These are phyloP conservation scores for Cordyceps tenuipes DNA, from an alignment of 2,329 filamentous ascomycete species.

Conservation along the genomic window DNA sequence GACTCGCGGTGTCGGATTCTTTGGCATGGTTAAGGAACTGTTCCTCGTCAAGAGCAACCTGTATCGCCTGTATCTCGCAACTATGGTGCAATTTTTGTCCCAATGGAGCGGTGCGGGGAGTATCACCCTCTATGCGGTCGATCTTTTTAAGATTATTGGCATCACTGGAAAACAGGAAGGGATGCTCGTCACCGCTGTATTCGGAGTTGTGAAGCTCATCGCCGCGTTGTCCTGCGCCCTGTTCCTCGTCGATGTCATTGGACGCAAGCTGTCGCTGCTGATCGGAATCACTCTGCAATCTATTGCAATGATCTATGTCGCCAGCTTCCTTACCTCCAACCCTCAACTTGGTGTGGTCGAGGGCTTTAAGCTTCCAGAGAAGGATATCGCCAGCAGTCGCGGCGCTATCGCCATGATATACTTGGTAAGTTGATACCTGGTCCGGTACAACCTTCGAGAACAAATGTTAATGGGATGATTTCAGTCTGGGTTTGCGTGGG, in stretches of 20 bases:
- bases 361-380: conserved; percentile 35
- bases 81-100: conserved; percentile 60
- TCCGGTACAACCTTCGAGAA: background rate
- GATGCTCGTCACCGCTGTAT: conserved; percentile 65
- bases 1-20: conserved; percentile 54
- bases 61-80: conserved; percentile 62
- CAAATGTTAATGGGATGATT: background rate
- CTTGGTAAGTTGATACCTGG: conserved; percentile 23
- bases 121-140: conserved; percentile 69
- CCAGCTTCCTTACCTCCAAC: conserved; percentile 52
- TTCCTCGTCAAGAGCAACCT: conserved; percentile 60
- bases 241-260: conserved; percentile 72
- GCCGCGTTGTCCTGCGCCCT: conserved; percentile 61
- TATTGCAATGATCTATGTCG: conserved; percentile 55
- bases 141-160: conserved; percentile 65
- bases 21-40: conserved; percentile 60
- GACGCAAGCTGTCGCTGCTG: conserved; percentile 60
- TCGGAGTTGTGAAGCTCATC: conserved; percentile 65
- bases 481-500: conserved; percentile 39
- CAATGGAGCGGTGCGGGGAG: conserved; percentile 68
- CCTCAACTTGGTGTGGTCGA: conserved; percentile 47
- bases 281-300: conserved; percentile 53
- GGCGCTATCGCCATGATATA: conserved; percentile 55
- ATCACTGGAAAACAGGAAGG: conserved; percentile 59
- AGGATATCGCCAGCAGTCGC: conserved; percentile 48